A percentile compares a stretch with the other conserved stretches of the same genome.
phyloP scores from a whole-genome alignment of 108 stramenopile genomes.

The Pseudonitzschia multistriata region DNA sequence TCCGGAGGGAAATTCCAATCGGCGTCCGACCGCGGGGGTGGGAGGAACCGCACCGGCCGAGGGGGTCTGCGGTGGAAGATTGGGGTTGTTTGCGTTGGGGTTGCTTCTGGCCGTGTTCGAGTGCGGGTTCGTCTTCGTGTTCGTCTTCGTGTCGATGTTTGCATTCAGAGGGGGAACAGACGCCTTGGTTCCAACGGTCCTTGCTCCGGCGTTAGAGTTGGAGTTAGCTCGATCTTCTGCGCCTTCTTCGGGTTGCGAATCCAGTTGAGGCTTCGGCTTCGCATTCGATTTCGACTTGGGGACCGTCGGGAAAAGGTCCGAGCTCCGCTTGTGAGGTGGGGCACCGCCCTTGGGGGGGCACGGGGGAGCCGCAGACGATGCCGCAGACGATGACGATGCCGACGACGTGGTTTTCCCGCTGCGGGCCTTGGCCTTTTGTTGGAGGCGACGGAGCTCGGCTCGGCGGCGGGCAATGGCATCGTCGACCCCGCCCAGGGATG shows the following conservation, averaged over 20 bases:
- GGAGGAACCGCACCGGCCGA: neutral
- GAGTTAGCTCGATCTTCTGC: neutral
- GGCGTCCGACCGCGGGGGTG: slow-evolving; percentile 29
- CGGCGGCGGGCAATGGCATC: slow-evolving; percentile 62
- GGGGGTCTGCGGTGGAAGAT: slow-evolving; percentile 6
- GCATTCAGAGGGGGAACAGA: too few species aligned
- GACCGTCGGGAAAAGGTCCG: slow-evolving; percentile 29
- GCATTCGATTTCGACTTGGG: slow-evolving; percentile 19
- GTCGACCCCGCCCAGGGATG: slow-evolving; percentile 14
- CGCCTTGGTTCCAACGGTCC: neutral
- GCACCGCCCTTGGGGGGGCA: neutral
- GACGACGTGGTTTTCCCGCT: neutral
- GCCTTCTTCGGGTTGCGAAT: too few species aligned
- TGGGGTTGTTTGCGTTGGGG: neutral
- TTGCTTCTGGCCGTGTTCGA: neutral
- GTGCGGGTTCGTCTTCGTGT: neutral
- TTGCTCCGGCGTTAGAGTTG: neutral
- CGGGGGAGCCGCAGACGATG: too few species aligned
- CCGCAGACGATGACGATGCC: neutral
- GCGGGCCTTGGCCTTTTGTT: slow-evolving; percentile 23
- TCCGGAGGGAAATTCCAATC: slow-evolving; percentile 25
- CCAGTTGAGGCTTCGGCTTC: neutral
- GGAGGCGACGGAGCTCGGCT: slow-evolving; percentile 55
- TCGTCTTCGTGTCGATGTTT: neutral
- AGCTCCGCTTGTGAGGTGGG: slow-evolving; percentile 16